Evolutionary conservation across 2,329 filamentous ascomycete genomes (phyloP).

Genomic region (Chrysosporium keratinophilum): DNA sequence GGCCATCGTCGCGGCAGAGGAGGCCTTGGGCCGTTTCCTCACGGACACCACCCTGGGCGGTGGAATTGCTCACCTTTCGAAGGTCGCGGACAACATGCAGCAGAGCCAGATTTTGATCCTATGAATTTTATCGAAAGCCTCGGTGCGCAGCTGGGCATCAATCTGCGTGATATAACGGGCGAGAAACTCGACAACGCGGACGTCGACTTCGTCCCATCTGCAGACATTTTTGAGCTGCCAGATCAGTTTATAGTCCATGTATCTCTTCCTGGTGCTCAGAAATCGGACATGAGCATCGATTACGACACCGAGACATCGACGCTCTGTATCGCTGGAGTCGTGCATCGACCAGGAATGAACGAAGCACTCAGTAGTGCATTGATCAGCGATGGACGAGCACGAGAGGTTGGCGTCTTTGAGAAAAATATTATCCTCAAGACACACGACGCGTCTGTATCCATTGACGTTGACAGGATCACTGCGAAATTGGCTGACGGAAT

Average conservation of each 20-base stretch:
- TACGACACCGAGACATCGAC: conserved; percentile 60
- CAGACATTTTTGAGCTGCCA: conserved; percentile 62
- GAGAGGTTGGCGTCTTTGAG: conserved; percentile 65
- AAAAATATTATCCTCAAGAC: conserved; percentile 52
- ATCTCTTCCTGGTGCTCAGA: conserved; percentile 66
- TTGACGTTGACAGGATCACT: conserved; percentile 58
- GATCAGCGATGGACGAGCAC: conserved; percentile 58
- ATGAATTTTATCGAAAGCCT: conserved; percentile 22
- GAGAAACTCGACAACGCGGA: conserved; percentile 16
- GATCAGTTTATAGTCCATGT: conserved; percentile 58
- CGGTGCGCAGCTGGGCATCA: conserved; percentile 18
- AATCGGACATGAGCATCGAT: conserved; percentile 65
- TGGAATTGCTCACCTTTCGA: neutral
- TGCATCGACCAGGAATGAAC: conserved; percentile 60
- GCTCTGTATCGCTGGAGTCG: conserved; percentile 56
- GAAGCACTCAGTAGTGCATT: conserved; percentile 58
- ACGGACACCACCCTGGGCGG: neutral
- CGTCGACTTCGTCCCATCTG: conserved; percentile 30
- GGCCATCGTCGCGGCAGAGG: neutral
- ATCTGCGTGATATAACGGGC: conserved; percentile 18
- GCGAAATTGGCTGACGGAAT: conserved; percentile 73
- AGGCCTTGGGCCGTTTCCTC: neutral
- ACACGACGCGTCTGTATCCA: conserved; percentile 44
- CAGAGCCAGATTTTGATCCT: neutral
- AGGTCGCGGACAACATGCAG: neutral